phyloP scores from a whole-genome alignment of 2,329 filamentous ascomycete genomes.

The Periconia sp. region DNA sequence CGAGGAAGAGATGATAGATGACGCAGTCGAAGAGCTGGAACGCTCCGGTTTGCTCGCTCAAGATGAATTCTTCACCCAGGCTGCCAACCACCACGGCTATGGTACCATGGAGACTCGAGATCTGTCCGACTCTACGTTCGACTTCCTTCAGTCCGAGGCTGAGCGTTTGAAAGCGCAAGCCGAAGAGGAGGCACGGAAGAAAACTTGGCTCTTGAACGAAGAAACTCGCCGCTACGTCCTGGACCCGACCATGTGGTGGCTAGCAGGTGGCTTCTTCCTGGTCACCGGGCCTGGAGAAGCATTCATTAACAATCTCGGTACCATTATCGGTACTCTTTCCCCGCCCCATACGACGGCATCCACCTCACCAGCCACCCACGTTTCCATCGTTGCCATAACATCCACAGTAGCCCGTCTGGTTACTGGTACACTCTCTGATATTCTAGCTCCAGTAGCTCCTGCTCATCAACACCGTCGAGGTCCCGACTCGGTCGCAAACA shows the following conservation, averaged over 20 bases:
- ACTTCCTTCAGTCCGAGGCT: constrained; percentile 48
- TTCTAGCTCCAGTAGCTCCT: constrained; percentile 65
- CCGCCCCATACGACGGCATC: constrained; percentile 58
- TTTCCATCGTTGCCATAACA: constrained; percentile 87
- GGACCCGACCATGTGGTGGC: constrained; percentile 94
- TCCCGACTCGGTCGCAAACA: constrained; percentile 46
- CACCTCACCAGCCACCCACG: constrained; percentile 79
- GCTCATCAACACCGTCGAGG: constrained; percentile 61
- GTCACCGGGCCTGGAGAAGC: constrained; percentile 95
- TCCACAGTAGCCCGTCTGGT: constrained; percentile 89
- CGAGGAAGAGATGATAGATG: constrained; percentile 84
- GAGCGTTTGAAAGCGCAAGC: constrained; percentile 49
- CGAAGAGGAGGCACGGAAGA: constrained; percentile 68
- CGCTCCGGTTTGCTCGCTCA: constrained; percentile 79
- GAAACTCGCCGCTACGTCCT: constrained; percentile 83
- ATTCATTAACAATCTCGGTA: constrained; percentile 96
- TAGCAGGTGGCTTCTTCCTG: constrained; percentile 87
- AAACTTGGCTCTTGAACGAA: constrained; percentile 87
- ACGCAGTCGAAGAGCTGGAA: constrained; percentile 88
- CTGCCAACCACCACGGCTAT: constrained; percentile 60
- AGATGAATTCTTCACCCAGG: constrained; percentile 69
- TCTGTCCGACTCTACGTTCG: constrained; percentile 50
- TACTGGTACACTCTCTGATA: constrained; percentile 84
- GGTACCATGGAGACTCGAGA: constrained; percentile 59
- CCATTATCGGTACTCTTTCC: constrained; percentile 84